A percentile compares a stretch with the other conserved stretches of the same genome.
These are phyloP conservation scores for Tetrapisispora arboricola DNA, from an alignment of 805 yeast genomes.

Conservation along the genomic window DNA sequence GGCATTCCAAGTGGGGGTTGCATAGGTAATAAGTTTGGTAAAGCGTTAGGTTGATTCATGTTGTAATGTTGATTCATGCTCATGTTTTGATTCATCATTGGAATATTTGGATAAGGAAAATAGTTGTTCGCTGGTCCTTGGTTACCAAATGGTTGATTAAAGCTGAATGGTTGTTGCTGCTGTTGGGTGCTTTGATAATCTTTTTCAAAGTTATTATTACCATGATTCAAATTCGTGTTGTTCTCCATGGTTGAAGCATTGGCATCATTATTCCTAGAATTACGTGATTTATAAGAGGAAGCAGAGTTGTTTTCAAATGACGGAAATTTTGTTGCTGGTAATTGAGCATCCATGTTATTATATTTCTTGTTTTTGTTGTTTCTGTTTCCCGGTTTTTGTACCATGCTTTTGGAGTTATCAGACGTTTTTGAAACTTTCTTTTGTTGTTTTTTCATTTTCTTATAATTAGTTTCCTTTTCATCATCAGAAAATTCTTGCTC, in stretches of 20 bases:
- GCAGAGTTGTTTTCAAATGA: constrained; percentile 1
- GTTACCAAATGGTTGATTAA: too few species aligned
- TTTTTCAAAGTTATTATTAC: too few species aligned
- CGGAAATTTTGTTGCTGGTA: constrained; percentile 9
- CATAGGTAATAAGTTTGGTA: too few species aligned
- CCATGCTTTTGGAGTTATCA: constrained; percentile 10
- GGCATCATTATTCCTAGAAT: neutral
- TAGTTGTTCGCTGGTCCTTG: neutral
- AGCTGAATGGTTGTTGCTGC: neutral
- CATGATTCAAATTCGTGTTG: too few species aligned
- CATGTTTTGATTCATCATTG: neutral
- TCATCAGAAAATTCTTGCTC: constrained; percentile 96
- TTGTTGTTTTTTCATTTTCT: constrained; percentile 51
- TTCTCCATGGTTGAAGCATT: too few species aligned
- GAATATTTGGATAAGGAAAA: neutral
- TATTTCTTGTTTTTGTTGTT: constrained; percentile 4
- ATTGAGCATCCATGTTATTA: neutral
- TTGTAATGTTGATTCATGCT: neutral
- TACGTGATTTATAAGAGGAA: neutral
- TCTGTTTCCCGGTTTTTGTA: neutral
- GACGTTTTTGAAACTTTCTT: constrained; percentile 34
- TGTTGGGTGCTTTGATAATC: neutral
- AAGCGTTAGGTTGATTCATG: too few species aligned
- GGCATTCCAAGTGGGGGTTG: too few species aligned
- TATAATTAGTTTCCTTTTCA: constrained; percentile 70